Evolutionary conservation across 164 flowering plant genomes (phyloP), one percentile per base, ranked within the genome.

Genomic region (Tetrastigma voinierianum): DNA sequence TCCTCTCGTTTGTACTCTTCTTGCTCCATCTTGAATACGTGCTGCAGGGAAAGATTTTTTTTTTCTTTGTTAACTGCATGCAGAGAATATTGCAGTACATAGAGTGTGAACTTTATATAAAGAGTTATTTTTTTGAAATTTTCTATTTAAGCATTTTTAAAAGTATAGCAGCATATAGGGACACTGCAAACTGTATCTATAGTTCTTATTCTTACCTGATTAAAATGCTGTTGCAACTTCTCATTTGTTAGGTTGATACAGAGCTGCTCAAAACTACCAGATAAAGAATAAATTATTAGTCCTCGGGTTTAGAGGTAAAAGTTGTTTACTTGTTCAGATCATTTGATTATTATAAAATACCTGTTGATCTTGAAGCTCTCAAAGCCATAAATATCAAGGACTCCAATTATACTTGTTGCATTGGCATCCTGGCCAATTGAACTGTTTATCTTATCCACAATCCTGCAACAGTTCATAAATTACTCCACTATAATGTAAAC

Each of bases 191-290:
- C 44, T 56, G 19, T 56, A 16, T 45, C 4, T 43, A 59, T 6
- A 66, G 32, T 40, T 58, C 3, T 47, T 16, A 32, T 19, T 11
- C 67, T 63, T 72, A 89, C 97, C 86, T 91, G 91, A 70, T 91
- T 91, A 75, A 91, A 91, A 73, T 91, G 97, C 72, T 91, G 97
- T 67, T 91, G 97, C 74, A 91, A 66, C 75, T 91, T 91, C 79
- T 91, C 97, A 76, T 91, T 91, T 72, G 97, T 90, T 7, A 91
- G 76, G 75, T 91, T 91, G 77, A 91, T 91, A 47, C 97, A 91
- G 59, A 91, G 70, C 78, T 91, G 97, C 88, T 91, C 97, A 81
- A 91, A 91, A 76, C 97, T 91, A 75, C 47, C 66, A 74, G 19
- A 59, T 7, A 45, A 19, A 40, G 20, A 23, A 57, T 65, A 62